Evolutionary conservation across 2,329 filamentous ascomycete species (phyloP).

Genomic region (Emericellopsis atlantica): DNA sequence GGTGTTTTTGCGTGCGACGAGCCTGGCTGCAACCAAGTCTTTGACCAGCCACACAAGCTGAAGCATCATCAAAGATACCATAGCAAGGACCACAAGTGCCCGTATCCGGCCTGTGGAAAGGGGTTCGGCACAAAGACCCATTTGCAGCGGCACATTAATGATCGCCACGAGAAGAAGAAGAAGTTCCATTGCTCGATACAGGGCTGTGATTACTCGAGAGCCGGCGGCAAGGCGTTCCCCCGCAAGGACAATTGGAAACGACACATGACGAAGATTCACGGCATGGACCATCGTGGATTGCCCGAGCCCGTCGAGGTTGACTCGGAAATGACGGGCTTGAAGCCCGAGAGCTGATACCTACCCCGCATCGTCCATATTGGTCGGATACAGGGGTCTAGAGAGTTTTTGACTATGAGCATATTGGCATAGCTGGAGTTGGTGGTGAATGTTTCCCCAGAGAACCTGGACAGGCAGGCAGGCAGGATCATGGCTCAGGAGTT

Average conservation of each 20-base stretch:
- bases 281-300: slow-evolving; percentile 23
- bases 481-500: too few relatives aligned
- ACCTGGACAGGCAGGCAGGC: too few relatives aligned
- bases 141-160: slow-evolving; percentile 48
- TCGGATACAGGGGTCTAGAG: not conserved
- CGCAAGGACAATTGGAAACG: slow-evolving; percentile 51
- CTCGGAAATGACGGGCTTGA: slow-evolving; percentile 15
- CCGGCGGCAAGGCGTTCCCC: slow-evolving; percentile 45
- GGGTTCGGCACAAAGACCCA: slow-evolving; percentile 50
- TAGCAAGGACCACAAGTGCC: slow-evolving; percentile 44
- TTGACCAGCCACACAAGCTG: slow-evolving; percentile 47
- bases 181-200: slow-evolving; percentile 44
- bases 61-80: slow-evolving; percentile 53
- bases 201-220: slow-evolving; percentile 41
- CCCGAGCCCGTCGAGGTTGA: slow-evolving; percentile 30
- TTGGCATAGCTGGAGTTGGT: not conserved
- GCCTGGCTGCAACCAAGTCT: slow-evolving; percentile 25
- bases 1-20: slow-evolving; percentile 20
- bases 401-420: not conserved
- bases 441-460: too few relatives aligned
- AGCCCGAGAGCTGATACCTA: not conserved
- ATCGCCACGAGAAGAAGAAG: slow-evolving; percentile 46
- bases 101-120: slow-evolving; percentile 37
- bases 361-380: not conserved
- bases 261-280: slow-evolving; percentile 49